Evolutionary conservation across 2,329 filamentous ascomycete genomes (phyloP), one percentile per base, ranked within the genome.

Genomic region (Aspergillus intermedius): DNA sequence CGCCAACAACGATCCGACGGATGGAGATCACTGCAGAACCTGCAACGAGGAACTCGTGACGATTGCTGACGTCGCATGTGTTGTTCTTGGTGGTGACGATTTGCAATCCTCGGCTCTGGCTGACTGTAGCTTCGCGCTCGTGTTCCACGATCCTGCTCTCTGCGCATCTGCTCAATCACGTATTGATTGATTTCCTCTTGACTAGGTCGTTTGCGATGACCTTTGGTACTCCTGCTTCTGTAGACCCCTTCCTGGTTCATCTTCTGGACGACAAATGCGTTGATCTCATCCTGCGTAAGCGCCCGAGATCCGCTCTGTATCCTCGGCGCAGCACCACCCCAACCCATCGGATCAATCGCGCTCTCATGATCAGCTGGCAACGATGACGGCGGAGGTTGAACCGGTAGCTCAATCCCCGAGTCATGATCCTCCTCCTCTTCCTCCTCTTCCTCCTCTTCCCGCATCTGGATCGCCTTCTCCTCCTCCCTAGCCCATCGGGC

Each of bases 171-270:
- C 8, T 53, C 54, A 5, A 60, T 51, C 22, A 62, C 61, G 40
- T 60, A 62, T 42, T 62, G 55, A 37, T 61, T 63, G 48, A 62
- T 62, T 46, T 62, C 56, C 46, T 60, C 60, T 49, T 62, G 61
- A 30, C 61, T 63, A 4, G 60, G 61, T 19, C 51, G 51, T 42
- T 61, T 62, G 17, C 28, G 42, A 42, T 63, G 57, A 2, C 55
- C 50, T 34, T 39, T 53, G 19, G 39, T 21, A 37, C 34, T 44
- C 23, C 44, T 44, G 22, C 44, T 49, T 22, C 48, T 49, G 13
- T 22, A 44, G 21, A 40, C 39, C 3, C 35, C 49, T 30, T 57
- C 52, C 25, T 49, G 50, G 10, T 46, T 49, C 60, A 62, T 62
- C 42, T 62, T 54, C 17, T 53, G 49, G 19, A 60, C 50, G 21